Conservation (phyloP, 345 rosid species). For the Eucalyptus urophylla region DNA sequence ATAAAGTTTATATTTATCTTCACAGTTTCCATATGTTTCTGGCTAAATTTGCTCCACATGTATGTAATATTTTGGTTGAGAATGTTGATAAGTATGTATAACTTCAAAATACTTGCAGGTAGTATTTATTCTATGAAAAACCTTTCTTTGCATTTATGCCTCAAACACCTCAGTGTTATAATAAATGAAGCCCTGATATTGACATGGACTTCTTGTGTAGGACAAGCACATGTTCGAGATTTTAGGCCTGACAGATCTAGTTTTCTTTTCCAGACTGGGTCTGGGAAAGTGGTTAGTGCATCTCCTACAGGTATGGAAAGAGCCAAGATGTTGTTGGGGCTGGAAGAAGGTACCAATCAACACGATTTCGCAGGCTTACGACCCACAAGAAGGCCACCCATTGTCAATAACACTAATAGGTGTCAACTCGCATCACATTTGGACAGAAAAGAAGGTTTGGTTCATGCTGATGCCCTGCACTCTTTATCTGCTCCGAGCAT, state of each 20-base stretch:
- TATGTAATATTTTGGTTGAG: neutral
- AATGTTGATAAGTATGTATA: neutral
- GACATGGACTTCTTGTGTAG: conserved; percentile 6
- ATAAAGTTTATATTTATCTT: neutral
- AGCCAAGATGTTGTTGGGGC: conserved; percentile 64
- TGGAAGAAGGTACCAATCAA: conserved; percentile 26
- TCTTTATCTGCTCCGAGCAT: conserved; percentile 11
- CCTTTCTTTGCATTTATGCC: neutral
- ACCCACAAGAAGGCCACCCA: conserved; percentile 3
- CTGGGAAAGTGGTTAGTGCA: conserved; percentile 53
- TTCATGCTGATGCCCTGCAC: neutral
- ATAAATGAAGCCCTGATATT: neutral
- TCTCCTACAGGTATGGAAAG: conserved; percentile 59
- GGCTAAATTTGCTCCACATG: neutral
- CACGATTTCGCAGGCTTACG: conserved; percentile 15
- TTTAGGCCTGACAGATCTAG: conserved; percentile 6
- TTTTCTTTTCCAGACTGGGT: conserved; percentile 64
- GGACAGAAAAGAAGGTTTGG: neutral
- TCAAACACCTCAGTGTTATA: neutral
- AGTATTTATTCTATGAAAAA: neutral
- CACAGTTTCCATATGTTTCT: neutral
- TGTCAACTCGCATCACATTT: conserved; percentile 1
- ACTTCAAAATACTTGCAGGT: neutral
- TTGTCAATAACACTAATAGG: conserved; percentile 1
- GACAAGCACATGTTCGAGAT: neutral